phyloP scores from a whole-genome alignment of 768 basidiomycete species.

The Tremella fuciformis region DNA sequence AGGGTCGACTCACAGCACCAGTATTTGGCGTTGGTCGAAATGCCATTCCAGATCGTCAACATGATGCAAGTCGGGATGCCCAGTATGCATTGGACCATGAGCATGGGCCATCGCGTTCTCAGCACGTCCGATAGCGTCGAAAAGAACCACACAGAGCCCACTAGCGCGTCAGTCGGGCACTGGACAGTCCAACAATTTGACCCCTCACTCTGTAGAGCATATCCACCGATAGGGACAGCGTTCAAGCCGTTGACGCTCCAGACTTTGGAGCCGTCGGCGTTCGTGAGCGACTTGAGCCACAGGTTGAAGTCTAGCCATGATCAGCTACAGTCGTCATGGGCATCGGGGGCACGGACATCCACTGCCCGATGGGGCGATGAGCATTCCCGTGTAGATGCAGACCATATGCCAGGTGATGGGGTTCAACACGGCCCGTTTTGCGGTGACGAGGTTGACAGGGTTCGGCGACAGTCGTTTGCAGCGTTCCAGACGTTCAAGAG shows the following conservation, averaged over 20 bases:
- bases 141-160: constrained; percentile 40
- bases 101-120: constrained; percentile 40
- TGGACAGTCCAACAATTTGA: too few relatives aligned
- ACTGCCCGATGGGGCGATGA: constrained; percentile 37
- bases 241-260: constrained; percentile 19
- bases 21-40: constrained; percentile 40
- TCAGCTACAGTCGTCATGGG: not conserved
- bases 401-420: constrained; percentile 41
- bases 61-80: constrained; percentile 43
- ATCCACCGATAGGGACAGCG: constrained; percentile 17
- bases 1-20: constrained; percentile 32
- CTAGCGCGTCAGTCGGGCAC: constrained; percentile 4
- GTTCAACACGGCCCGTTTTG: constrained; percentile 31
- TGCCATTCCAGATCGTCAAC: constrained; percentile 41
- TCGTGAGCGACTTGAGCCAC: constrained; percentile 38
- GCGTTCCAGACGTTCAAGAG: constrained; percentile 24
- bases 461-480: constrained; percentile 40
- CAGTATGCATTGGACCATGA: constrained; percentile 31
- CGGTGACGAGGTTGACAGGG: constrained; percentile 32
- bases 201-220: constrained; percentile 6
- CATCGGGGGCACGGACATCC: constrained; percentile 14
- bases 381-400: constrained; percentile 34
- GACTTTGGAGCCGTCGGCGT: constrained; percentile 11
- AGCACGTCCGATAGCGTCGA: constrained; percentile 37
- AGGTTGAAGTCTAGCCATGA: constrained; percentile 44